Conservation (phyloP, 1,139 yeast genomes). For the Candida neerlandica region DNA sequence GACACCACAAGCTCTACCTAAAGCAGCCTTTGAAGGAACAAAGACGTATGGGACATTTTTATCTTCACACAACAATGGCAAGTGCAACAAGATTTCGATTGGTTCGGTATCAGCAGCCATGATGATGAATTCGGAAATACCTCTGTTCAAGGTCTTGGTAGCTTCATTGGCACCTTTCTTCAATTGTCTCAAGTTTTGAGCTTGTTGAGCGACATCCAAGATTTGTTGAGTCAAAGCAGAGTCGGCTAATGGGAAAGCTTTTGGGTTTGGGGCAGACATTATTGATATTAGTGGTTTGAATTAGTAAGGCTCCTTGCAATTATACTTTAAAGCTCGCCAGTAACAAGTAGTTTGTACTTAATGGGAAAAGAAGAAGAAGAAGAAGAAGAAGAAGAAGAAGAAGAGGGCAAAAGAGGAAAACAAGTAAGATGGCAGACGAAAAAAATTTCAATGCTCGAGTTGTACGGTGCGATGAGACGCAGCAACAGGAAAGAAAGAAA, state of each 20-base stretch:
- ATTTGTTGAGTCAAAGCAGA: constrained; percentile 94
- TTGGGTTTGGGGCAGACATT: constrained; percentile 87
- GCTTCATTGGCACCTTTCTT: constrained; percentile 99
- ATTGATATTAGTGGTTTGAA: constrained; percentile 3
- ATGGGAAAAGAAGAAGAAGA: background rate
- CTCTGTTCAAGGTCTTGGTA: constrained; percentile 99
- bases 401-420: background rate
- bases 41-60: constrained; percentile 99
- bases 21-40: constrained; percentile 97
- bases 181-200: constrained; percentile 96
- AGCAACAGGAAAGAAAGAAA: background rate
- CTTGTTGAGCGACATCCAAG: constrained; percentile 96
- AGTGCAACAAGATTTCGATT: constrained; percentile 95
- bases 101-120: constrained; percentile 99
- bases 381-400: constrained; percentile 6
- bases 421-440: too few species aligned
- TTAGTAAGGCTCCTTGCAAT: constrained; percentile 65
- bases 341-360: constrained; percentile 16
- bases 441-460: constrained; percentile 3
- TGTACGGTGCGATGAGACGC: constrained; percentile 3
- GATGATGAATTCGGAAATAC: constrained; percentile 98
- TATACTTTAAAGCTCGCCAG: constrained; percentile 45
- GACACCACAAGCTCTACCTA: constrained; percentile 99
- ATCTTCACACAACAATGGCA: constrained; percentile 98
- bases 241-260: constrained; percentile 99